Base-by-base conservation (phyloP, 257 asterid species). In the Linaria vulgaris region DNA sequence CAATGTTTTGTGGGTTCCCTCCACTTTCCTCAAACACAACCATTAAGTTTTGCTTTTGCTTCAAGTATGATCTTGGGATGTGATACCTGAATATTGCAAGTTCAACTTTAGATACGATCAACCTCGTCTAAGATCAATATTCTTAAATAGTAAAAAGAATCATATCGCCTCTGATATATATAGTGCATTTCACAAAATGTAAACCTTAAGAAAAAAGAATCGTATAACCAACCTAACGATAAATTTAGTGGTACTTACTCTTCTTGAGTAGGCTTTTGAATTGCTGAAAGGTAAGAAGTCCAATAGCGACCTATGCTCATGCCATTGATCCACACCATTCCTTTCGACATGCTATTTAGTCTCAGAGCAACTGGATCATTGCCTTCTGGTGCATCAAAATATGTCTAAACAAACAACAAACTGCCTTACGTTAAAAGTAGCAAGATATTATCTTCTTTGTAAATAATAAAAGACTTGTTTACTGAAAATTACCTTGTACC, bases 311-410 rank as follows among this genome's bases (percentile, higher is more conserved):
- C 99, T 1, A 94, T 75, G 81, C 68, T 85, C 48, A 8, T 63
- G 9, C 97, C 99, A 5, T 94, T 94, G 12, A 94, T 82, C 99
- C 99, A 94, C 0, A 85, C 24, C 92, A 85, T 77, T 1, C 99
- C 99, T 77, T 90, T 94, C 3, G 79, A 71, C 99, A 94, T 94
- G 37, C 78, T 69, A 5, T 71, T 54, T 96, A 87, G 82, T 11
- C 69, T 74, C n/a, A 94, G 3, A 0, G 90, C 95, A 7, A 94
- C 86, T 0, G 99, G 99, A 30, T 69, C 69, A 0, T 50, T 55
- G 2, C 96, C 96, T 70, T 75, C 83, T 0, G 97, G 99, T 22
- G 90, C 94, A 62, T 94, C 96, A 41, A 94, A 94, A 55, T 76
- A 71, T 52, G 87, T 72, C 97, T 92, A 74, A 19, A 52, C 53